Conservation (phyloP, 345 rosid genomes). For the Bretschneidera sinensis region DNA sequence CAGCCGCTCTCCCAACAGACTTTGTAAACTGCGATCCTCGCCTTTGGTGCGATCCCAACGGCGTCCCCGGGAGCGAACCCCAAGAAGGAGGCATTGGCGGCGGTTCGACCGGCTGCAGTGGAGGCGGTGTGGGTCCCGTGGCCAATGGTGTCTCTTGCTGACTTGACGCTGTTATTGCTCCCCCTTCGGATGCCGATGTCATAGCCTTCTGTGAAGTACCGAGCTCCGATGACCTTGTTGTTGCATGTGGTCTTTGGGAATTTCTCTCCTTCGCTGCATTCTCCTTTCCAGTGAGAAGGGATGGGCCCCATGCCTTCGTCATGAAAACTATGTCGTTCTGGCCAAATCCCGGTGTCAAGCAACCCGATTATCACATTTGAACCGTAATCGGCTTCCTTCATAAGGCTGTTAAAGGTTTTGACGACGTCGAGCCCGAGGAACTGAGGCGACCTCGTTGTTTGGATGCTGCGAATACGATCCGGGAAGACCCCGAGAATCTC, state of each 20-base stretch:
- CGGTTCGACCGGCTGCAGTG: constrained; percentile 14
- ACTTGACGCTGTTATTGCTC: too few relatives aligned
- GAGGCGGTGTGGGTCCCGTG: constrained; percentile 32
- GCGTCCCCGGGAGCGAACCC: constrained; percentile 26
- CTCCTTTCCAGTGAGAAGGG: constrained; percentile 27
- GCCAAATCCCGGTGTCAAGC: constrained; percentile 21
- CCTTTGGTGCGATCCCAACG: constrained; percentile 29
- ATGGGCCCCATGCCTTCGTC: constrained; percentile 14
- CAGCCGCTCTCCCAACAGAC: constrained; percentile 14
- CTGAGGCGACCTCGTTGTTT: constrained; percentile 24
- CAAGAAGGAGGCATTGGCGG: constrained; percentile 2
- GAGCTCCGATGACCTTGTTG: constrained; percentile 21
- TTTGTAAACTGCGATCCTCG: constrained; percentile 24
- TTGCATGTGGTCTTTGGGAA: constrained; percentile 15
- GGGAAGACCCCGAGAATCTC: constrained; percentile 16
- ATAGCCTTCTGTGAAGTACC: constrained; percentile 5
- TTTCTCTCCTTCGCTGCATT: constrained; percentile 14
- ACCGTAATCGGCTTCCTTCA: background rate
- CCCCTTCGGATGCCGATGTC: background rate
- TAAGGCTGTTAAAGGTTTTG: background rate
- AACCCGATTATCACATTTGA: constrained; percentile 19
- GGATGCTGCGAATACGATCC: constrained; percentile 9
- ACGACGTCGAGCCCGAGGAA: constrained; percentile 22
- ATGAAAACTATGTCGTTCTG: constrained; percentile 11
- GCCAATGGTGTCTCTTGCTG: constrained; percentile 17